A percentile compares a stretch with the other conserved stretches of the same genome.
phyloP scores from a whole-genome alignment of 208 protist genomes.

The Trypanosoma caninum region DNA sequence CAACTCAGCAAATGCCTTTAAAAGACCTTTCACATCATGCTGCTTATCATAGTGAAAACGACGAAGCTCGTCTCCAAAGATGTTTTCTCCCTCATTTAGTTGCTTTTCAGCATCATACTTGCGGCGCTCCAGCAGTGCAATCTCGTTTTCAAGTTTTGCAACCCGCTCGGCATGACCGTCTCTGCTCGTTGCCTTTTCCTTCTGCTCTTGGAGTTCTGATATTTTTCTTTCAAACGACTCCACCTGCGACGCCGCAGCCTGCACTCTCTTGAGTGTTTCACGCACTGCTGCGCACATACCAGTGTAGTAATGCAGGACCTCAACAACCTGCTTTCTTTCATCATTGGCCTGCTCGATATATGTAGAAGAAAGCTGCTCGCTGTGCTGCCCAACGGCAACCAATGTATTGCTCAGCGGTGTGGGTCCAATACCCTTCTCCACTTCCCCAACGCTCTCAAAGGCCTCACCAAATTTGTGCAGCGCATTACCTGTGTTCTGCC shows the following conservation, averaged over 20 bases:
- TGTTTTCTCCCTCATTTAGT: conserved; percentile 10
- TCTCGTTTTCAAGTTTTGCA: conserved; percentile 19
- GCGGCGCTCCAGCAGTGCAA: conserved; percentile 33
- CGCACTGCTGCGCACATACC: conserved; percentile 75
- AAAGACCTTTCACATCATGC: conserved; percentile 74
- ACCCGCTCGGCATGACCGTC: conserved; percentile 27
- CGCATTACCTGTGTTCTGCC: conserved; percentile 30
- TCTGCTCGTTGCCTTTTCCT: conserved; percentile 27
- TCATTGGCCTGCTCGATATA: conserved; percentile 67
- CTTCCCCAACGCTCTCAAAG: conserved; percentile 41
- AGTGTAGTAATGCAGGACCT: conserved; percentile 79
- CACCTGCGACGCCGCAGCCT: conserved; percentile 29
- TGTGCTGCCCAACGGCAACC: conserved; percentile 51
- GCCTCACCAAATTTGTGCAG: conserved; percentile 49
- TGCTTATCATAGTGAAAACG: conserved; percentile 82
- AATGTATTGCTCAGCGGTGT: conserved; percentile 43
- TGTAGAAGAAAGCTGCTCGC: conserved; percentile 40
- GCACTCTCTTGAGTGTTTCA: conserved; percentile 57
- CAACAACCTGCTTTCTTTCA: conserved; percentile 65
- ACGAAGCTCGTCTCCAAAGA: conserved; percentile 60
- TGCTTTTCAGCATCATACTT: conserved; percentile 28
- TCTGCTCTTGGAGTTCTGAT: conserved; percentile 22
- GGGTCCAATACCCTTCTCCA: conserved; percentile 44
- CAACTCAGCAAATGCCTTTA: conserved; percentile 71
- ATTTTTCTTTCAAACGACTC: conserved; percentile 21